Conservation (phyloP, 2,329 filamentous ascomycete species). For the Fusarium luffae region DNA sequence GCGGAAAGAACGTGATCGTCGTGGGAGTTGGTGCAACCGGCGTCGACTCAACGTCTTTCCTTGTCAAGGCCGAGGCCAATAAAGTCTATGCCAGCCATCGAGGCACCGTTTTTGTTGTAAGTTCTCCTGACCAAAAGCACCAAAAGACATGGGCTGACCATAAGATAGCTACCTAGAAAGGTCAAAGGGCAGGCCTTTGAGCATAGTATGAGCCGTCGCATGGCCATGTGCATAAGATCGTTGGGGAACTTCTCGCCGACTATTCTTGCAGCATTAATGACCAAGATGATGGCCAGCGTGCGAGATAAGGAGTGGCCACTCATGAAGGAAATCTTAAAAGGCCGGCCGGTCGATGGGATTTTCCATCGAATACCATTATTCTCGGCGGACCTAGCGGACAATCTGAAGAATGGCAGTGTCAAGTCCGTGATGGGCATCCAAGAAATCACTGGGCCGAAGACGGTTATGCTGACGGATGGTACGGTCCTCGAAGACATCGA, state of each 20-base stretch:
- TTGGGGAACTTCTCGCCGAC: conserved; percentile 26
- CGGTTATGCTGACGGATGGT: conserved; percentile 47
- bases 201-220: conserved; percentile 48
- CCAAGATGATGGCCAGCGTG: conserved; percentile 24
- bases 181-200: conserved; percentile 51
- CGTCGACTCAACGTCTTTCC: conserved; percentile 47
- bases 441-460: conserved; percentile 46
- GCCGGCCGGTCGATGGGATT: conserved; percentile 30
- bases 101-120: conserved; percentile 44
- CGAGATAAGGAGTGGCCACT: conserved; percentile 40
- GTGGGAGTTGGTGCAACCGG: conserved; percentile 57
- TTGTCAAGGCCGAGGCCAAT: conserved; percentile 46
- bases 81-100: conserved; percentile 59
- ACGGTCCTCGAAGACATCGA: conserved; percentile 49
- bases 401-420: conserved; percentile 45
- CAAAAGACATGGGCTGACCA: conserved; percentile 5
- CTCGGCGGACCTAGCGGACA: conserved; percentile 45
- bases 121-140: neutral
- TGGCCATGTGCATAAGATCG: conserved; percentile 35
- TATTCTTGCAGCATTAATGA: conserved; percentile 27
- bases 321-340: conserved; percentile 20
- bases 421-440: conserved; percentile 45
- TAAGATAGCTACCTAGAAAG: conserved; percentile 38
- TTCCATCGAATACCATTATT: conserved; percentile 45
- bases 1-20: conserved; percentile 57